Conservation (phyloP, 225 moss, liverwort and hornwort genomes). For the Ulota crispa region DNA sequence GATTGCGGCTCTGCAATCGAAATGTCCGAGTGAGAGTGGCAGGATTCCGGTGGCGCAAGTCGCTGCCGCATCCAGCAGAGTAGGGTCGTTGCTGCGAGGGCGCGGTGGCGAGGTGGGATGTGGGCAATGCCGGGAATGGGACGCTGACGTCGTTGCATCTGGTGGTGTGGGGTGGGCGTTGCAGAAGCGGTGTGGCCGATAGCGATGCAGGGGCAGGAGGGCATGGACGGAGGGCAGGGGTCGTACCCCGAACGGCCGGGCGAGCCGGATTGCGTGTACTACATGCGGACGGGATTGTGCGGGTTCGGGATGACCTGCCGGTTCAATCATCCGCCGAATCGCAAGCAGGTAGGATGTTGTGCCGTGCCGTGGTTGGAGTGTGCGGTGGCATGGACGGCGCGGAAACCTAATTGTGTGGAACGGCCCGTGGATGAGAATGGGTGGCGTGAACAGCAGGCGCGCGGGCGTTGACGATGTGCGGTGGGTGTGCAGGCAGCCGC, state of each 20-base stretch:
- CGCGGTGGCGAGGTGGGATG: slow-evolving; percentile 13
- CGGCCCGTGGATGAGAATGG: slow-evolving; percentile 19
- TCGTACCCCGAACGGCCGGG: slow-evolving; percentile 88
- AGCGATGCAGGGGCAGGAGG: slow-evolving; percentile 86
- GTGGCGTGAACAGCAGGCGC: background rate
- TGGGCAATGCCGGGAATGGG: slow-evolving; percentile 25
- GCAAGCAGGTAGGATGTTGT: slow-evolving; percentile 54
- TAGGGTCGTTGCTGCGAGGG: slow-evolving; percentile 16
- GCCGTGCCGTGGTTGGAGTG: slow-evolving; percentile 1
- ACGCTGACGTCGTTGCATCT: slow-evolving; percentile 30
- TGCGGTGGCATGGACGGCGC: slow-evolving; percentile 10
- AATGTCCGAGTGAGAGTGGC: slow-evolving; percentile 7
- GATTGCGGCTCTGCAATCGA: slow-evolving; percentile 14
- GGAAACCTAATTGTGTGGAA: slow-evolving; percentile 37
- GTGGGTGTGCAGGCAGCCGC: slow-evolving; percentile 76
- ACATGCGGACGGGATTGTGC: slow-evolving; percentile 98
- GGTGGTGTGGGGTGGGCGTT: slow-evolving; percentile 21
- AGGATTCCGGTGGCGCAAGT: slow-evolving; percentile 20
- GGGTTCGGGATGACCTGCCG: slow-evolving; percentile 98
- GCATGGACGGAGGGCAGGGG: slow-evolving; percentile 85
- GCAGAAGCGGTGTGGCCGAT: slow-evolving; percentile 89
- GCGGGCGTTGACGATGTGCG: slow-evolving; percentile 17
- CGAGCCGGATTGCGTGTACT: slow-evolving; percentile 97
- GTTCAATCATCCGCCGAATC: slow-evolving; percentile 88
- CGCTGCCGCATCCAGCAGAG: slow-evolving; percentile 3